Evolutionary conservation across 2,329 filamentous ascomycete genomes (phyloP), one percentile per base, ranked within the genome.

Genomic region (Geosmithia morbida): DNA sequence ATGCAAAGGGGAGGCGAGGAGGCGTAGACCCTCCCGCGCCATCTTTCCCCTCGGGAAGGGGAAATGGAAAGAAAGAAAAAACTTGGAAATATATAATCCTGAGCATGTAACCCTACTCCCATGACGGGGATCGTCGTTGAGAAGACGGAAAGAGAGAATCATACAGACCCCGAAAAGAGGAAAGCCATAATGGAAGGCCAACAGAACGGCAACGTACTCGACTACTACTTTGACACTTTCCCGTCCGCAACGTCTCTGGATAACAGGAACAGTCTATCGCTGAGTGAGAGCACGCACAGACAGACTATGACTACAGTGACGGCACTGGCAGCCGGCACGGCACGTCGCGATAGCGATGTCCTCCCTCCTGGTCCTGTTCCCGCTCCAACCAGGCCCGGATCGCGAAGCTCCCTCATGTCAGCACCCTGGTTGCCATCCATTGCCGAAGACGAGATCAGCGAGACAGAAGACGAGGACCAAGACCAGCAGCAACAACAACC

Each of bases 41-140:
- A n/a, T 8, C 44, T 14, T 44, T 3, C 26, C 26, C 22, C 11
- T 18, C 42, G 7, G 7, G 22, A 26, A 26, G 8, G 22, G 22
- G 22, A 59, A 58, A 50, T 46, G 51, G 46, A 57, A 57, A 26
- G 22, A 8, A 59, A 58, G 49, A 47, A 52, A 45, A 57, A 57
- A 26, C 41, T 13, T 42, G 16, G 13, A 3, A 22, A 22, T 42
- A 42, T 42, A 42, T 42, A 42, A 18, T n/a, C 17, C 41, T 13
- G 41, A 42, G 41, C 33, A 37, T 37, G 33, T 37, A 37, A 37
- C 33, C 33, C 33, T 37, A 4, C 22, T 26, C 8, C 22, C 8
- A 26, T 26, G 22, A 26, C 22, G 8, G 22, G 22, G 8, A 8
- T 5, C 8, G 22, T 26, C 22, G 22, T 8, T 5, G 8, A 26